Evolutionary conservation across 371 early-diverging fungal genomes (phyloP).

Genomic region (Conidiobolus incongruus): DNA sequence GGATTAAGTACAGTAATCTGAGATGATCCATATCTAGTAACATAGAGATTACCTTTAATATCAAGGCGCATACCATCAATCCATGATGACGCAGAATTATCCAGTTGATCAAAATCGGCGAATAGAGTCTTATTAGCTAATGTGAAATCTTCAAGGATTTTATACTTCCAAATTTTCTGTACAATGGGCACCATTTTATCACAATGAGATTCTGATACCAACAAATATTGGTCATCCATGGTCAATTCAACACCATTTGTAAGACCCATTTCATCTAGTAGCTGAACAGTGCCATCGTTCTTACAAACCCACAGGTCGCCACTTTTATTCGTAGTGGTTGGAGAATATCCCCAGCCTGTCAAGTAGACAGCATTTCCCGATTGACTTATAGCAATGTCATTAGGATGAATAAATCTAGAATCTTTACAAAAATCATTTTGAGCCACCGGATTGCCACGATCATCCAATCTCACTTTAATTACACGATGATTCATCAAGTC

Average conservation of each 20-base stretch:
- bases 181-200: constrained; percentile 9
- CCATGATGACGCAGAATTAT: constrained; percentile 12
- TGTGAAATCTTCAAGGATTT: constrained; percentile 1
- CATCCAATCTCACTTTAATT: no score
- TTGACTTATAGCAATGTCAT: constrained; percentile 20
- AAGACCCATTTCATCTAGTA: constrained; percentile 13
- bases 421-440: constrained; percentile 15
- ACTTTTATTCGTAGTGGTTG: constrained; percentile 12
- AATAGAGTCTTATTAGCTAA: constrained; percentile 8
- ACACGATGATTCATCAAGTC: no score
- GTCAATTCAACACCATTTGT: constrained; percentile 27
- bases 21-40: constrained; percentile 16
- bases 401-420: constrained; percentile 16
- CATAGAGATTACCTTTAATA: constrained; percentile 16
- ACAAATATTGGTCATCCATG: constrained; percentile 19
- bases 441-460: no score
- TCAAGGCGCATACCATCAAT: constrained; percentile 28
- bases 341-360: constrained; percentile 18
- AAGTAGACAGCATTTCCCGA: constrained; percentile 14
- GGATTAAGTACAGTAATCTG: constrained; percentile 14
- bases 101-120: constrained; percentile 16
- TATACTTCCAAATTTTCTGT: constrained; percentile 13
- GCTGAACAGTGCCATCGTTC: constrained; percentile 7
- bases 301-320: constrained; percentile 22
- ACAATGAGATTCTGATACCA: constrained; percentile 18